Evolutionary conservation across 1,139 yeast genomes (phyloP).

Genomic region (Pichia sp.): DNA sequence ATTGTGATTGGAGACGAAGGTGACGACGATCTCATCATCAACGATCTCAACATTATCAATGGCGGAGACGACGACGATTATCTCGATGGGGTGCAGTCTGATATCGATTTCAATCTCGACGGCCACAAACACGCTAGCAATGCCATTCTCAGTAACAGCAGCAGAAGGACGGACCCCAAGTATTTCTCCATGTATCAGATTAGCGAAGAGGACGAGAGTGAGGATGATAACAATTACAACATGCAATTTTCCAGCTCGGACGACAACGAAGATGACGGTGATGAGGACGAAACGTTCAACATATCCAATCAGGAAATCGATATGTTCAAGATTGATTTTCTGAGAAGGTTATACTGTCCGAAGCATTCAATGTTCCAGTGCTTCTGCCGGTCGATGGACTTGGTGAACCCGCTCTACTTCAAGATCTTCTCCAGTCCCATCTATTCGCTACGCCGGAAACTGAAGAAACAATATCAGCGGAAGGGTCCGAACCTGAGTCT

Average conservation of each 20-base stretch:
- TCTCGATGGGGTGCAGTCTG: background rate
- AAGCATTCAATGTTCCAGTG: constrained; percentile 28
- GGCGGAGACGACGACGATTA: constrained; percentile 1
- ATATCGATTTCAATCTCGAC: background rate
- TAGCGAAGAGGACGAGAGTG: constrained; percentile 19
- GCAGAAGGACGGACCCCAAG: background rate
- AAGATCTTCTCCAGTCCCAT: constrained; percentile 20
- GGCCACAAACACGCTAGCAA: background rate
- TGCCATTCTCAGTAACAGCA: background rate
- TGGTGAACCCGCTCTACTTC: constrained; percentile 12
- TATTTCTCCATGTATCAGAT: constrained; percentile 13
- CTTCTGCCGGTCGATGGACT: constrained; percentile 16
- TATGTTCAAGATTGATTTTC: constrained; percentile 24
- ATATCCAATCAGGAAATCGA: constrained; percentile 20
- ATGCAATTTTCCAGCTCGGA: constrained; percentile 11
- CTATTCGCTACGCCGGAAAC: constrained; percentile 11
- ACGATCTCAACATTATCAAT: constrained; percentile 5
- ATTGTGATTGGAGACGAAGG: background rate
- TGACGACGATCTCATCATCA: constrained; percentile 10
- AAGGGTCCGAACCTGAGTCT: constrained; percentile 1
- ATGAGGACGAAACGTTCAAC: constrained; percentile 17
- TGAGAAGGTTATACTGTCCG: constrained; percentile 24
- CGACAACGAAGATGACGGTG: constrained; percentile 18
- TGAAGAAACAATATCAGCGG: background rate
- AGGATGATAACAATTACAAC: constrained; percentile 12